Percentiles rank a stretch among this genome's conserved stretches.
Conservation (phyloP, 2,329 filamentous ascomycete species). For the Fusarium camptoceras region DNA sequence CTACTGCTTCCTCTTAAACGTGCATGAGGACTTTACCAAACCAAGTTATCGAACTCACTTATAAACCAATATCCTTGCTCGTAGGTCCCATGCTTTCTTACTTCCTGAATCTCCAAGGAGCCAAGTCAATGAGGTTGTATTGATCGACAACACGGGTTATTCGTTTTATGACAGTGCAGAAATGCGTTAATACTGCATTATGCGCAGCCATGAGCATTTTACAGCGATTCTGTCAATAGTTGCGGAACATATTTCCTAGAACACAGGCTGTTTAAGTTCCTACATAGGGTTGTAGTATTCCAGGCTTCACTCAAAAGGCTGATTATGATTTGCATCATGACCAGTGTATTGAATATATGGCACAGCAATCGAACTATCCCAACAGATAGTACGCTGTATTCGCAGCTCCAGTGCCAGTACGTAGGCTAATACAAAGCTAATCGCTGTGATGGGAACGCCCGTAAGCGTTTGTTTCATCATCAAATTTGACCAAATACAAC, state of each 20-base stretch:
- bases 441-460: background rate
- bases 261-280: background rate
- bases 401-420: background rate
- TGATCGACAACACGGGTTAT: constrained; percentile 2
- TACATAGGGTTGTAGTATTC: background rate
- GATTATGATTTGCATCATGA: background rate
- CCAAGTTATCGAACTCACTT: constrained; percentile 14
- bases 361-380: background rate
- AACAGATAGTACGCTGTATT: background rate
- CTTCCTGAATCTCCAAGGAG: background rate
- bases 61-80: background rate
- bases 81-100: background rate
- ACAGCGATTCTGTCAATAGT: background rate
- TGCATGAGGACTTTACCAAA: constrained; percentile 28
- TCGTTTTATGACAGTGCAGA: background rate
- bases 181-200: constrained; percentile 1
- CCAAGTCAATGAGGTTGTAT: background rate
- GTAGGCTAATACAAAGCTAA: background rate
- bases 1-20: constrained; percentile 18
- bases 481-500: background rate
- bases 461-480: background rate
- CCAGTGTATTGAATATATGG: background rate
- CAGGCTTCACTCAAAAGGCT: background rate
- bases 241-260: background rate
- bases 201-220: background rate